Percentiles rank a stretch among this genome's conserved stretches.
These are phyloP conservation scores for Podaxis sp. DNA, from an alignment of 768 basidiomycete species.

Conservation along the genomic window DNA sequence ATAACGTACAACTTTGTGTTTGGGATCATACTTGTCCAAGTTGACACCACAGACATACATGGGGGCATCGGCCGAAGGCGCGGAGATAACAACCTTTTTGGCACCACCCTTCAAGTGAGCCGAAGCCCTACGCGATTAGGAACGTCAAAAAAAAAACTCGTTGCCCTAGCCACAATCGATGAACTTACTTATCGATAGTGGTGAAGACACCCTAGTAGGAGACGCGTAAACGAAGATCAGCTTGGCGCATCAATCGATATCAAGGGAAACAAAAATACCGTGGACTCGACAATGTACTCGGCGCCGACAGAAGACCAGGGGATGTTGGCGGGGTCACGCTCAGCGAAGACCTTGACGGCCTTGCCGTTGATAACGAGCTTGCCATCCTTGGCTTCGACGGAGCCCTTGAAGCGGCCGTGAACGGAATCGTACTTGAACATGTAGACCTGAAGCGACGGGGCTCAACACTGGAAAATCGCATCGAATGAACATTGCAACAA, in stretches of 20 bases:
- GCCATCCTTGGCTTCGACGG: conserved; percentile 77
- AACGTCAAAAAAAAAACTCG: conserved; percentile 15
- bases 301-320: conserved; percentile 80
- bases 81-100: conserved; percentile 99
- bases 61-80: conserved; percentile 94
- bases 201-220: conserved; percentile 89
- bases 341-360: conserved; percentile 72
- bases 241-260: conserved; percentile 13
- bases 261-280: conserved; percentile 45
- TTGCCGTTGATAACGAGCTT: conserved; percentile 77
- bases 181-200: conserved; percentile 76
- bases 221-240: conserved; percentile 19
- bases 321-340: conserved; percentile 87
- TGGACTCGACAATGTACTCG: conserved; percentile 95
- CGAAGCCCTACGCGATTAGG: conserved; percentile 53
- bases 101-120: conserved; percentile 97
- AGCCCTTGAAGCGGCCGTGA: conserved; percentile 89
- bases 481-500: conserved; percentile 1
- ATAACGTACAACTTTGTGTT: conserved; percentile 74
- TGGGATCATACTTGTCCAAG: conserved; percentile 86
- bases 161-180: conserved; percentile 6
- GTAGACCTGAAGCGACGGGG: conserved; percentile 64
- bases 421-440: conserved; percentile 99
- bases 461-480: not conserved
- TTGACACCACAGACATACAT: conserved; percentile 97